These are phyloP conservation scores for Kazachstania sp. DNA, from an alignment of 1,139 yeast genomes.

Conservation along the genomic window DNA sequence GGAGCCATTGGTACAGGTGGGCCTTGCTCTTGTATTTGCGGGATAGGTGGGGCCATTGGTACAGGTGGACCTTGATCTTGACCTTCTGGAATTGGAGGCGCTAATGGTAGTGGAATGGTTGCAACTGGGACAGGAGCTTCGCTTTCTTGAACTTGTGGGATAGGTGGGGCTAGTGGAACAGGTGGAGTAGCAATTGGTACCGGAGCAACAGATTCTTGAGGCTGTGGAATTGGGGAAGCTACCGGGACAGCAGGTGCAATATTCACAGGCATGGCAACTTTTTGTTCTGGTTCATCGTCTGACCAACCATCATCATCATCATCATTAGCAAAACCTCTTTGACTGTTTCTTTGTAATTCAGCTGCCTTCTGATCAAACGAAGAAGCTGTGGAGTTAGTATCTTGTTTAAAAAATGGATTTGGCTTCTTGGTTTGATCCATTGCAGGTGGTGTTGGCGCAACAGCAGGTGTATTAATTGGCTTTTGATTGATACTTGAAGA, in stretches of 20 bases:
- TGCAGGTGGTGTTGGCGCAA: slow-evolving; percentile 5
- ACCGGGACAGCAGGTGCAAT: slow-evolving; percentile 16
- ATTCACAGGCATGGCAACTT: slow-evolving; percentile 15
- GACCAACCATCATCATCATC: slow-evolving; percentile 41
- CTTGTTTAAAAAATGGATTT: slow-evolving; percentile 47
- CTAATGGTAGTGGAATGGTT: slow-evolving; percentile 15
- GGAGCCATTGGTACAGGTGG: slow-evolving; percentile 29
- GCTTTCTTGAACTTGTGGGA: slow-evolving; percentile 26
- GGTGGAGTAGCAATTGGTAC: slow-evolving; percentile 25
- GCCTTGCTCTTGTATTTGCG: slow-evolving; percentile 17
- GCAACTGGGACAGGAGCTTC: slow-evolving; percentile 14
- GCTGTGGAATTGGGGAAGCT: slow-evolving; percentile 24
- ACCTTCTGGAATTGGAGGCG: slow-evolving; percentile 14
- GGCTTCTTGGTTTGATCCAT: slow-evolving; percentile 12
- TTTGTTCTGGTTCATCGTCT: slow-evolving; percentile 42
- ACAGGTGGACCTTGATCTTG: slow-evolving; percentile 12
- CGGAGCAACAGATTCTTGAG: slow-evolving; percentile 6
- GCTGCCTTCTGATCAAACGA: slow-evolving; percentile 46
- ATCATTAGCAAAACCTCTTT: slow-evolving; percentile 48
- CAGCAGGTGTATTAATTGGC: neutral
- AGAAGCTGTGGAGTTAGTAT: slow-evolving; percentile 19
- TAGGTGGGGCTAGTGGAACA: slow-evolving; percentile 21
- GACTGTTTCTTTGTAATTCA: slow-evolving; percentile 57
- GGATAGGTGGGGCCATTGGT: slow-evolving; percentile 28
- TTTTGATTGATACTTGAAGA: neutral